Evolutionary conservation across 805 yeast species (phyloP).

Genomic region (Pichia kluyveri): DNA sequence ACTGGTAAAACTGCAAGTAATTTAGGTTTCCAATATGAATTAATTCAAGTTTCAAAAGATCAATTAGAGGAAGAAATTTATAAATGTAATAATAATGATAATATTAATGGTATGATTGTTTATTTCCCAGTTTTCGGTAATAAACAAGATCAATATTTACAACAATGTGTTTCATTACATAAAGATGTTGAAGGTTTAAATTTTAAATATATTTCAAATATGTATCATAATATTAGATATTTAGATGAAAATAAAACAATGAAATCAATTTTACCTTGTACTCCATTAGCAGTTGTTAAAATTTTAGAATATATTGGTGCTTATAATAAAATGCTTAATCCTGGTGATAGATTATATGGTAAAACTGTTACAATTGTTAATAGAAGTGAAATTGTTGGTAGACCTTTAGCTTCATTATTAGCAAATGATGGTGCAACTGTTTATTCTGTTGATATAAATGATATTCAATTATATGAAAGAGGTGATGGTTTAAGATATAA

Average conservation of each 20-base stretch:
- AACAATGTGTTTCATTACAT: slow-evolving; percentile 83
- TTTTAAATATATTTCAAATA: slow-evolving; percentile 82
- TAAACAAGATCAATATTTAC: slow-evolving; percentile 90
- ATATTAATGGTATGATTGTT: slow-evolving; percentile 88
- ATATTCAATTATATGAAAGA: slow-evolving; percentile 85
- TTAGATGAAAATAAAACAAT: slow-evolving; percentile 56
- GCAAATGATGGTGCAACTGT: slow-evolving; percentile 98
- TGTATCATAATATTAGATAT: slow-evolving; percentile 87
- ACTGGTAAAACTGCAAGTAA: slow-evolving; percentile 84
- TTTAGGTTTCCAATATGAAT: slow-evolving; percentile 77
- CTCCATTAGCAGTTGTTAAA: slow-evolving; percentile 92
- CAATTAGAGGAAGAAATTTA: slow-evolving; percentile 76
- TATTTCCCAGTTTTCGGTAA: slow-evolving; percentile 97
- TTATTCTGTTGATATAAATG: slow-evolving; percentile 81
- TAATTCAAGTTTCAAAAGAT: slow-evolving; percentile 65
- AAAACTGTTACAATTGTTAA: slow-evolving; percentile 86
- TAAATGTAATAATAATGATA: slow-evolving; percentile 68
- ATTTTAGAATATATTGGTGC: slow-evolving; percentile 84
- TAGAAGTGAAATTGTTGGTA: slow-evolving; percentile 93
- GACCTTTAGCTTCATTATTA: slow-evolving; percentile 90
- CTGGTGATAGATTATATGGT: slow-evolving; percentile 90
- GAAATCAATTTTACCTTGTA: slow-evolving; percentile 91
- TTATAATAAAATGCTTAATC: slow-evolving; percentile 71
- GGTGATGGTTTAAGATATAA: slow-evolving; percentile 81
- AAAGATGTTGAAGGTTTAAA: slow-evolving; percentile 96